Base-by-base conservation (phyloP, 805 yeast species). In the Saccharomycopsis olivae region DNA sequence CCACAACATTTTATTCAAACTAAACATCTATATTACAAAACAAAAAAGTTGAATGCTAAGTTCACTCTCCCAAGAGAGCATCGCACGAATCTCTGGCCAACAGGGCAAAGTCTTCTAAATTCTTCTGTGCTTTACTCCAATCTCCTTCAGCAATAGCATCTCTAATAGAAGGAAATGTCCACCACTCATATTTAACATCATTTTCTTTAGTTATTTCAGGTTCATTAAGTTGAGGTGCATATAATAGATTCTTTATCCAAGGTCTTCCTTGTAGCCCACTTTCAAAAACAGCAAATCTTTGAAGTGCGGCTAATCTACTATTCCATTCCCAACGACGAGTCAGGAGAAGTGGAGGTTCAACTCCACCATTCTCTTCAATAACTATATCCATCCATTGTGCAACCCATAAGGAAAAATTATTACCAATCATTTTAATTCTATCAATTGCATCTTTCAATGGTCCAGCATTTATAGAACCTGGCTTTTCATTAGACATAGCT, bases 241-340 rank as follows among this genome's bases (percentile, higher is more conserved):
- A 74, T 3, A 87, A 49, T 1, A 68, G 54, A 51, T 85, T 87
- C 50, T 68, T 65, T 53, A 73, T 81, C 64, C 88, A 87, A 13
- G 73, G 64, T 27, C 95, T 65, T 4, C 59, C 53, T 3, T 65
- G 64, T 1, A 71, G 50, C 1, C 73, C 73, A 2, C 33, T 25
- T n/a, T 65, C 64, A 5, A 59, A 61, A 5, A 62, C 54, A 8
- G 78, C 52, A 47, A 83, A 69, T 47, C 69, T 70, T 47, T 77
- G 79, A 42, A 83, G 64, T 13, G 60, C 55, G 3, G 72, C 57
- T 51, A 85, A 58, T 45, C 74, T 73, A n/a, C 74, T 68, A 57
- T 88, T 88, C 84, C 92, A 82, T 41, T 73, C 74, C 79, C 84
- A 73, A 51, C 97, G 66, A 47, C 73, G 76, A 34, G 78, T 75